These are phyloP conservation scores for Lipomyces mesembrius DNA, from an alignment of 805 yeast genomes.

Conservation along the genomic window DNA sequence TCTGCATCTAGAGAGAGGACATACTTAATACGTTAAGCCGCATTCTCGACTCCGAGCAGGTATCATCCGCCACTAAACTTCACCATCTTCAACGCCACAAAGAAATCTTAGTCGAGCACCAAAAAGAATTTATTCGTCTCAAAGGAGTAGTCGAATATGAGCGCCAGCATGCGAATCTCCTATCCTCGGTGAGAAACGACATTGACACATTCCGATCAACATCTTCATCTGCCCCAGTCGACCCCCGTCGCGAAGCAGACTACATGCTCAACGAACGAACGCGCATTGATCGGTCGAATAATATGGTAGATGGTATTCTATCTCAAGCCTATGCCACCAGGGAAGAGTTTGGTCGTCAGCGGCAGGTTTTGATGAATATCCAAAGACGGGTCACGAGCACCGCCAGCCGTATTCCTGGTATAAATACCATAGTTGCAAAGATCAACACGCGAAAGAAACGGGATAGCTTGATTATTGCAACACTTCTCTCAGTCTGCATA, in stretches of 20 bases:
- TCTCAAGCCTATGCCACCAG: conserved; percentile 89
- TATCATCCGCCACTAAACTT: conserved; percentile 69
- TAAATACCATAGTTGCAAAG: conserved; percentile 71
- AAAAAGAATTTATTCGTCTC: conserved; percentile 64
- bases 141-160: conserved; percentile 66
- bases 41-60: conserved; percentile 59
- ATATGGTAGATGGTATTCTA: conserved; percentile 76
- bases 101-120: conserved; percentile 74
- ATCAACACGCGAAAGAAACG: conserved; percentile 89
- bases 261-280: conserved; percentile 79
- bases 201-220: conserved; percentile 67
- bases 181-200: conserved; percentile 78
- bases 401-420: conserved; percentile 77
- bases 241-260: conserved; percentile 56
- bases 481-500: conserved; percentile 73
- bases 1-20: conserved; percentile 53
- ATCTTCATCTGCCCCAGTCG: conserved; percentile 31
- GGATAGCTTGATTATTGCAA: conserved; percentile 81
- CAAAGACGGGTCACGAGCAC: conserved; percentile 65
- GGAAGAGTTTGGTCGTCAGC: conserved; percentile 78
- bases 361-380: conserved; percentile 64
- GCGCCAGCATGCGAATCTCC: conserved; percentile 72
- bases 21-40: conserved; percentile 57
- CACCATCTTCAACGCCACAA: conserved; percentile 84
- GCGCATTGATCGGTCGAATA: conserved; percentile 72